A percentile compares a stretch with the other conserved stretches of the same genome.
Conservation (phyloP, 805 yeast genomes). For the Hanseniaspora hatyaiensis region DNA sequence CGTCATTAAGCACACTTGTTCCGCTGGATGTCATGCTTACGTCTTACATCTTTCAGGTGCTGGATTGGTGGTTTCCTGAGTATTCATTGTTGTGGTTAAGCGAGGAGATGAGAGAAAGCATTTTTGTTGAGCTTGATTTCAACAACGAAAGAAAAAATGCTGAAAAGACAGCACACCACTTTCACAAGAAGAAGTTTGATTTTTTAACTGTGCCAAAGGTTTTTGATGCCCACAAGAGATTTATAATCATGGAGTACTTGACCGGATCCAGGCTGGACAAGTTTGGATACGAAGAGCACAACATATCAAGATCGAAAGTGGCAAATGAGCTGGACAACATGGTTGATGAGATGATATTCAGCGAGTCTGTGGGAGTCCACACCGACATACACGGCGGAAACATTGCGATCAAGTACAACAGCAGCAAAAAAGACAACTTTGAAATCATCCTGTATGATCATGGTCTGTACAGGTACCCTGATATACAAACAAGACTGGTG, state of each 20-base stretch:
- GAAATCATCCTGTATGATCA: conserved; percentile 90
- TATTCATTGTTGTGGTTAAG: conserved; percentile 93
- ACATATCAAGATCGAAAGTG: conserved; percentile 66
- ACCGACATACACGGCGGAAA: conserved; percentile 99
- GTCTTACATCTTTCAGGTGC: conserved; percentile 55
- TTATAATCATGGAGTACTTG: conserved; percentile 78
- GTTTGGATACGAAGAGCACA: conserved; percentile 44
- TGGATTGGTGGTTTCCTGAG: conserved; percentile 77
- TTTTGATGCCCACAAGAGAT: conserved; percentile 50
- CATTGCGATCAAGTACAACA: conserved; percentile 53
- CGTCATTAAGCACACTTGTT: conserved; percentile 71
- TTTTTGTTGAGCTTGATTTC: conserved; percentile 84
- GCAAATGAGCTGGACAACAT: conserved; percentile 78
- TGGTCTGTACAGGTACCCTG: conserved; percentile 80
- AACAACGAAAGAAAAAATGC: conserved; percentile 79
- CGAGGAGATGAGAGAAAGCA: conserved; percentile 77
- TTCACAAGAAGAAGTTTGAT: conserved; percentile 30
- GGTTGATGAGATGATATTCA: conserved; percentile 89
- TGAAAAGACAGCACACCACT: conserved; percentile 52
- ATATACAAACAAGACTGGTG: conserved; percentile 60
- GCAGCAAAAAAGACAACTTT: conserved; percentile 46
- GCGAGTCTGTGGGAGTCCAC: conserved; percentile 82
- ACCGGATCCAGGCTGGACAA: conserved; percentile 78
- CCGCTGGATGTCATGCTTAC: conserved; percentile 82
- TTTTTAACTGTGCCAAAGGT: conserved; percentile 62